A percentile compares a stretch with the other conserved stretches of the same genome.
Conservation (phyloP, 768 basidiomycete species). For the Leccinum variicolor region DNA sequence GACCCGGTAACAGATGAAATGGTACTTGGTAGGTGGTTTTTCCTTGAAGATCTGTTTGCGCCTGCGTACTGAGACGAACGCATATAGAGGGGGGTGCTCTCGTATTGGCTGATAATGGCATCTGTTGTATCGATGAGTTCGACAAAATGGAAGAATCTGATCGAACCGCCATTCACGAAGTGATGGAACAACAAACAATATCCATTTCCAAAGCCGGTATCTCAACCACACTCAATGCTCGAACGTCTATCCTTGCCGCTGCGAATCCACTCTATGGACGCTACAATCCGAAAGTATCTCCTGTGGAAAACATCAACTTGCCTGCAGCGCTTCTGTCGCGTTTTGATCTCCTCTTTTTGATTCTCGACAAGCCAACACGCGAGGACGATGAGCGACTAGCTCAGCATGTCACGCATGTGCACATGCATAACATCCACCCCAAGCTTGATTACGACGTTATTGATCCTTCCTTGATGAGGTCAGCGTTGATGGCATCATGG, state of each 20-base stretch:
- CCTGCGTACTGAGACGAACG: conserved; percentile 8
- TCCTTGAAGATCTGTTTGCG: not conserved
- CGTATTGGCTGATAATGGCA: conserved; percentile 97
- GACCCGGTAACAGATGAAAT: conserved; percentile 99
- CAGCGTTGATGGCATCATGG: conserved; percentile 9
- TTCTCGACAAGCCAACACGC: conserved; percentile 91
- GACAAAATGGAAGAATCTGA: conserved; percentile 99
- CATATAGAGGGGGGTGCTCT: conserved; percentile 94
- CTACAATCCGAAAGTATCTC: conserved; percentile 96
- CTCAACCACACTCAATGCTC: conserved; percentile 95
- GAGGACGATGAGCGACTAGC: conserved; percentile 97
- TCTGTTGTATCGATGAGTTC: conserved; percentile 99
- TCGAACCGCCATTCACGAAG: conserved; percentile 98
- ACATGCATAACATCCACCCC: conserved; percentile 93
- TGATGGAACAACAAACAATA: conserved; percentile 99
- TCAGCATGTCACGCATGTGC: conserved; percentile 96
- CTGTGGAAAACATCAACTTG: conserved; percentile 98
- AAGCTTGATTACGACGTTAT: conserved; percentile 80
- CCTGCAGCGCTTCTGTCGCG: conserved; percentile 95
- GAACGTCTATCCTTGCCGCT: conserved; percentile 95
- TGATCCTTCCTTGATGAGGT: conserved; percentile 88
- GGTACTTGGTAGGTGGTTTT: conserved; percentile 76
- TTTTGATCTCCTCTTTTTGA: conserved; percentile 95
- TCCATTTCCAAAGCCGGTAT: conserved; percentile 99
- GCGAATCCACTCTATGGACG: conserved; percentile 98